phyloP scores from a whole-genome alignment of 2,329 filamentous ascomycete species.

The Penicillium sp. region DNA sequence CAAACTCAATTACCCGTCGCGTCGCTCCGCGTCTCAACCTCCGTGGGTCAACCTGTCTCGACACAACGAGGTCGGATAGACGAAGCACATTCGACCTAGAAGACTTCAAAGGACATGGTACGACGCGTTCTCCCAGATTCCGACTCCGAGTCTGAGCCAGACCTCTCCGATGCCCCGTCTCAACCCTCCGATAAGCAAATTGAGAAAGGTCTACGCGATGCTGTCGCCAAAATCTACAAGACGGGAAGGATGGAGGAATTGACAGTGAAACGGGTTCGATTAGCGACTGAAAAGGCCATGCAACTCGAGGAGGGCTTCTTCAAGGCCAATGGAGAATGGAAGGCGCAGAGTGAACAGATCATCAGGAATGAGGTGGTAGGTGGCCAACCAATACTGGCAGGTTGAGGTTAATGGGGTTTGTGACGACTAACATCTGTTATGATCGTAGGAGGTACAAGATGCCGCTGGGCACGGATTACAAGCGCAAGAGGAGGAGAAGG shows the following conservation, averaged over 20 bases:
- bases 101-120: slow-evolving; percentile 28
- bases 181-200: slow-evolving; percentile 40
- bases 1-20: background rate
- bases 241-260: slow-evolving; percentile 55
- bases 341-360: slow-evolving; percentile 56
- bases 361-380: slow-evolving; percentile 59
- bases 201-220: slow-evolving; percentile 45
- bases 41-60: background rate
- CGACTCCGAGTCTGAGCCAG: slow-evolving; percentile 31
- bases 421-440: background rate
- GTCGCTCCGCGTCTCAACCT: background rate
- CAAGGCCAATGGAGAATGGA: slow-evolving; percentile 61
- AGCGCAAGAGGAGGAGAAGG: slow-evolving; percentile 17
- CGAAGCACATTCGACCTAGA: background rate
- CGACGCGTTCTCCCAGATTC: slow-evolving; percentile 37
- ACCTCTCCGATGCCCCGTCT: slow-evolving; percentile 23
- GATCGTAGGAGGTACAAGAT: slow-evolving; percentile 40
- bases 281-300: slow-evolving; percentile 57
- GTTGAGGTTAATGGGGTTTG: background rate
- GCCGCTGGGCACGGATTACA: slow-evolving; percentile 23
- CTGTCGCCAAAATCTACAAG: slow-evolving; percentile 42
- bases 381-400: slow-evolving; percentile 9
- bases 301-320: slow-evolving; percentile 60
- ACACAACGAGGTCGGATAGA: background rate
- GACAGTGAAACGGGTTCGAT: slow-evolving; percentile 62